Percentiles rank a stretch among this genome's conserved stretches.
phyloP scores from a whole-genome alignment of 768 basidiomycete species.

The Cystoderma amianthinum region DNA sequence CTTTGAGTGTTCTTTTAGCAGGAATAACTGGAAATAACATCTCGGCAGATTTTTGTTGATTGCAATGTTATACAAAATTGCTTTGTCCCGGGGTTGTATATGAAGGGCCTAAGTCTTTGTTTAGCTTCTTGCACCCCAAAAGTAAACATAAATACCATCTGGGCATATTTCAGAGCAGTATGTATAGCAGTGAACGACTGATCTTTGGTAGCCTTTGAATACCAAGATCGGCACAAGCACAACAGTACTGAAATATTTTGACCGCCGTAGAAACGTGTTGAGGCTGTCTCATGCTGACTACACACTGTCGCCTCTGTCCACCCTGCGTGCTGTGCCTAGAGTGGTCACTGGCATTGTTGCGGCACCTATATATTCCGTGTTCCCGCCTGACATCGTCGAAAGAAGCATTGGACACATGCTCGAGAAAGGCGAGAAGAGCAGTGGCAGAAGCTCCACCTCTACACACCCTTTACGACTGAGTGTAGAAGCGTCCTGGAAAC shows the following conservation, averaged over 20 bases:
- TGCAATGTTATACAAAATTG: slow-evolving; percentile 90
- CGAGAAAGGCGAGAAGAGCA: no score
- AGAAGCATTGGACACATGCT: no score
- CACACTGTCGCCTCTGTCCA: no score
- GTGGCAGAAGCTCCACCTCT: no score
- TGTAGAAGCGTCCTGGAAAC: no score
- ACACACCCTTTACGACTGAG: no score
- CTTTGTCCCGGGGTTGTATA: slow-evolving; percentile 82
- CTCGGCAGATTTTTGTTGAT: slow-evolving; percentile 93
- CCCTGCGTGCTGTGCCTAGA: no score
- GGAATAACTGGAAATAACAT: slow-evolving; percentile 71
- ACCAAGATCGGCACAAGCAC: slow-evolving; percentile 90
- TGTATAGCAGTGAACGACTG: slow-evolving; percentile 78
- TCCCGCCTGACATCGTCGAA: no score
- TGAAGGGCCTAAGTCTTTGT: slow-evolving; percentile 60
- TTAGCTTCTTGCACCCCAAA: not conserved
- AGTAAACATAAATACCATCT: slow-evolving; percentile 44
- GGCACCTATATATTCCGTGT: no score
- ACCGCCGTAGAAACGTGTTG: slow-evolving; percentile 65
- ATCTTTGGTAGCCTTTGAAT: slow-evolving; percentile 88
- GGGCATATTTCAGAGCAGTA: slow-evolving; percentile 78
- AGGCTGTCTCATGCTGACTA: slow-evolving; percentile 91
- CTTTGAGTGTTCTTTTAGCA: slow-evolving; percentile 73
- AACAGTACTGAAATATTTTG: slow-evolving; percentile 72
- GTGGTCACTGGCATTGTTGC: no score